Evolutionary conservation across 2,329 filamentous ascomycete genomes (phyloP), one percentile per base, ranked within the genome.

Genomic region (Trichoderma sp.): DNA sequence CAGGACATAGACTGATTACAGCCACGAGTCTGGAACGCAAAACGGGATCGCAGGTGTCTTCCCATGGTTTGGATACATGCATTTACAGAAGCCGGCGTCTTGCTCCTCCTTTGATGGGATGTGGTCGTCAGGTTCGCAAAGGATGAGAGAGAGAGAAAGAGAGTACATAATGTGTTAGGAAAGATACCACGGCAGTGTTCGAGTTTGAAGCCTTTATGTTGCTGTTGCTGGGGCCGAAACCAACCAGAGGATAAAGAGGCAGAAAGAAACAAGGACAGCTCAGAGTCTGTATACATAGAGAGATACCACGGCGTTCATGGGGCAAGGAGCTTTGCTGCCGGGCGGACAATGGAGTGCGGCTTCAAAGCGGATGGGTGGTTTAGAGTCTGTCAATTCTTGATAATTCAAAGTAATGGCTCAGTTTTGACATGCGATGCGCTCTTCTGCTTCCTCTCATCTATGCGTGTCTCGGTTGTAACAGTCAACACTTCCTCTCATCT

Each of bases 271-370:
- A 41, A 24, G 51, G 43, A 24, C 34, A 50, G 28, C 12, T 47
- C 34, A 39, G 34, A 39, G 34, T 39, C 34, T 39, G 24, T 55
- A 47, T 55, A 50, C 26, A 41, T 41, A 50, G 41, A 41, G 58
- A 54, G 64, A 69, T 70, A 68, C 66, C 64, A 69, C 47, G 63
- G 63, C 64, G 67, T 67, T 67, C 48, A 28, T 24, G 34, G 43
- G 34, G 65, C 48, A 54, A 44, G 54, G 43, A 57, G 9, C 10
- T 7, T 12, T 52, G 19, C 28, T 55, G 14, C 43, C 39, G n/a
- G 34, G 47, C 39, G 26, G n/a, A 26, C 4, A 21, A 24, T 14
- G 34, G 3, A 21, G 15, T 61, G n/a, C 14, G 34, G 34, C 30
- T 34, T 50, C n/a, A 26, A 44, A 21, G 15, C 12, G 47, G 14